Percentiles rank a stretch among this genome's conserved stretches.
Conservation (phyloP, 2,329 filamentous ascomycete species). For the Blumeria hordei region DNA sequence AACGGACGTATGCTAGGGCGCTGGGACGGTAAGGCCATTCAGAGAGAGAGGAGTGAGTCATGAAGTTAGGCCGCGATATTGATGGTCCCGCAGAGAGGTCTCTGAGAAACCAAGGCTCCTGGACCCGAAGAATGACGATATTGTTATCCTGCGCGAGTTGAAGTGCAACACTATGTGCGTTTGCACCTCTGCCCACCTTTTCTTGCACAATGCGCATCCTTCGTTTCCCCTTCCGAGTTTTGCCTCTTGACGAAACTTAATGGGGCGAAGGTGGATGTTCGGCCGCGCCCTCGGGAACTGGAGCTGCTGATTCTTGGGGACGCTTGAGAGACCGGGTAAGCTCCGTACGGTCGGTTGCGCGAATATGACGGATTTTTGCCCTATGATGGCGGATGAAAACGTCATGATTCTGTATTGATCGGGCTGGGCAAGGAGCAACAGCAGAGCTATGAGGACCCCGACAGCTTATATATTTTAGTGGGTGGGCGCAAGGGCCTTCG, state of each 20-base stretch:
- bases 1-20: not conserved
- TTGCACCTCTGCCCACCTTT: not conserved
- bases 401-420: not conserved
- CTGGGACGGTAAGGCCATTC: not conserved
- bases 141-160: not conserved
- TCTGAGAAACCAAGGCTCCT: not conserved
- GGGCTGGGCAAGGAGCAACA: not conserved
- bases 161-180: not conserved
- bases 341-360: not conserved
- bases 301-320: not conserved
- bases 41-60: not conserved
- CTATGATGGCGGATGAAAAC: not conserved
- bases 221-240: not conserved
- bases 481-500: not conserved
- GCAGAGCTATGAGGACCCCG: not conserved
- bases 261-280: not conserved
- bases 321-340: not conserved
- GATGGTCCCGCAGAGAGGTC: not conserved
- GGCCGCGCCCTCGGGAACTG: not conserved
- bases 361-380: not conserved
- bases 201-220: not conserved
- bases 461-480: not conserved
- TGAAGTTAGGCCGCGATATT: not conserved
- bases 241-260: not conserved
- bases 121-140: not conserved